These are phyloP conservation scores for Pseudopediastrum boryanum DNA, from an alignment of 139 green algal species.

Conservation along the genomic window DNA sequence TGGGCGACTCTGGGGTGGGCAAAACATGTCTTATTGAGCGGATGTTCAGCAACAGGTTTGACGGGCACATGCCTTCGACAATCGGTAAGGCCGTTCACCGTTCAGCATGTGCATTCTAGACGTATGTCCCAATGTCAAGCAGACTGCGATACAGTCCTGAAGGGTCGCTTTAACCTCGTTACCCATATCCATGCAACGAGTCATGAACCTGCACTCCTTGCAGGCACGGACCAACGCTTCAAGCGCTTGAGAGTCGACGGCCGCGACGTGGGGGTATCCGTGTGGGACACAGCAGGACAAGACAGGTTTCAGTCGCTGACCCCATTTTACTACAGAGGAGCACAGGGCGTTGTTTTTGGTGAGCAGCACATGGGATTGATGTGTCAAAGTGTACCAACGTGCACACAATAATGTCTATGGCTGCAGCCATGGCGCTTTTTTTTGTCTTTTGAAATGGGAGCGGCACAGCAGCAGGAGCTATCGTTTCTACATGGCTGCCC, in stretches of 20 bases:
- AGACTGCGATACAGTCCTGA: too few relatives aligned
- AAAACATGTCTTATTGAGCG: constrained; percentile 54
- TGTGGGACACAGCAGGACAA: constrained; percentile 55
- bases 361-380: background rate
- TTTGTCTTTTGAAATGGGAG: background rate
- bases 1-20: constrained; percentile 42
- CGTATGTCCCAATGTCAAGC: too few relatives aligned
- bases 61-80: constrained; percentile 11
- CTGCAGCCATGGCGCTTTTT: background rate
- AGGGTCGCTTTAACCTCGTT: too few relatives aligned
- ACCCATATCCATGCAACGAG: too few relatives aligned
- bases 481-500: background rate
- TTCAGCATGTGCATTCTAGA: too few relatives aligned
- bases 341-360: constrained; percentile 53
- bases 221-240: constrained; percentile 53
- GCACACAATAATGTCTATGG: too few relatives aligned
- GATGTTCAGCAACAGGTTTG: constrained; percentile 34
- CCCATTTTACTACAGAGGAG: constrained; percentile 47
- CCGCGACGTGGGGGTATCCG: constrained; percentile 41
- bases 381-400: background rate
- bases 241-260: constrained; percentile 50
- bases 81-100: constrained; percentile 23
- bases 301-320: constrained; percentile 34
- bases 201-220: too few relatives aligned
- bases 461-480: background rate